These are phyloP conservation scores for Malassezia brasiliensis DNA, from an alignment of 1,284 basidiomycete genomes.

Conservation along the genomic window DNA sequence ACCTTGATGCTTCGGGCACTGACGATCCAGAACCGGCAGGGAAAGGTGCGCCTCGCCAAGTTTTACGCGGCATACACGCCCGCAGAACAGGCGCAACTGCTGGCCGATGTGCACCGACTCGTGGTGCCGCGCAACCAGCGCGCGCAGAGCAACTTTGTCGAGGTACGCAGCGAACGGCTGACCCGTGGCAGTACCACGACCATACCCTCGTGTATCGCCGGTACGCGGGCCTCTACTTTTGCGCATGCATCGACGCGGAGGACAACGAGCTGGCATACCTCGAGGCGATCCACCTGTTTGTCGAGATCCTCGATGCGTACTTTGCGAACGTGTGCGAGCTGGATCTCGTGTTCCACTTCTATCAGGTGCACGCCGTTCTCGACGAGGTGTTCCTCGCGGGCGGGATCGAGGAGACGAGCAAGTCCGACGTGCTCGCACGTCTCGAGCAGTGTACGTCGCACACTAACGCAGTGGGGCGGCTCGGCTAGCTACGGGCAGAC, in stretches of 20 bases:
- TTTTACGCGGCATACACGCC: slow-evolving; percentile 71
- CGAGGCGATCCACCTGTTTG: slow-evolving; percentile 94
- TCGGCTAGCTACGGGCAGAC: slow-evolving; percentile 1
- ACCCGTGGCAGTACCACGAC: slow-evolving; percentile 24
- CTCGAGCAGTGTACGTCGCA: slow-evolving; percentile 55
- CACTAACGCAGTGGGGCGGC: slow-evolving; percentile 1
- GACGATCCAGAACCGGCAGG: slow-evolving; percentile 89
- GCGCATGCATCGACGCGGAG: slow-evolving; percentile 90
- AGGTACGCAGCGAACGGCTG: slow-evolving; percentile 56
- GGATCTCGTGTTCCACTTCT: slow-evolving; percentile 95
- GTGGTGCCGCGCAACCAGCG: slow-evolving; percentile 97
- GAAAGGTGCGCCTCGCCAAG: slow-evolving; percentile 90
- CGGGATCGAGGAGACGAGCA: slow-evolving; percentile 94
- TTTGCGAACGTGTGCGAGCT: slow-evolving; percentile 97
- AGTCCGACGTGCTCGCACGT: slow-evolving; percentile 80
- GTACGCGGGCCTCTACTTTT: slow-evolving; percentile 77
- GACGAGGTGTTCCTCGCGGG: slow-evolving; percentile 98
- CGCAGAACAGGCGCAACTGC: slow-evolving; percentile 64
- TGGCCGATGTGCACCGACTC: slow-evolving; percentile 87
- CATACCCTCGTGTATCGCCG: slow-evolving; percentile 43
- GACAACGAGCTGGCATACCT: slow-evolving; percentile 96
- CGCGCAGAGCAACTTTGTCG: slow-evolving; percentile 97
- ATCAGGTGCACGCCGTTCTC: slow-evolving; percentile 90
- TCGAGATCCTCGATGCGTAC: slow-evolving; percentile 94
- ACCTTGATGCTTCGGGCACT: slow-evolving; percentile 77